Conservation (phyloP, 257 asterid species). For the Nicotiana attenuata region DNA sequence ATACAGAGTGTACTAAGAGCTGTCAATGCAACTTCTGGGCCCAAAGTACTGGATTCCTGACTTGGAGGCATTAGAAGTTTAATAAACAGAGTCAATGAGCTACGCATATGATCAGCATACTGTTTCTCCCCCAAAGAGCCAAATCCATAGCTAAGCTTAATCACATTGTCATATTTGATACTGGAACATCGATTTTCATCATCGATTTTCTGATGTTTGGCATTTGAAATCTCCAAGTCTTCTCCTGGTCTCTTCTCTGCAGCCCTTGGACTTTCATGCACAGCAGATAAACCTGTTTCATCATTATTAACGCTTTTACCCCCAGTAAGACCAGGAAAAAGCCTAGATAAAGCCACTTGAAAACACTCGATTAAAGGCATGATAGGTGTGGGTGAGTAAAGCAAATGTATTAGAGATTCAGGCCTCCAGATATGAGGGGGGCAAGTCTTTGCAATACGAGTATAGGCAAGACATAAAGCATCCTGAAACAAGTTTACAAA, state of each 20-base stretch:
- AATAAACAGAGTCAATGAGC: constrained; percentile 50
- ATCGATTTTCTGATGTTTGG: constrained; percentile 61
- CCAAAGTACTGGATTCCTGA: constrained; percentile 35
- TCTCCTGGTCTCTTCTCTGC: constrained; percentile 58
- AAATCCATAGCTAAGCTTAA: constrained; percentile 23
- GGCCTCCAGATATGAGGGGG: constrained; percentile 86
- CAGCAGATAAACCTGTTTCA: constrained; percentile 21
- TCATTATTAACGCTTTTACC: constrained; percentile 27
- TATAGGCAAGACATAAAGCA: constrained; percentile 72
- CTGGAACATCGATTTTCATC: constrained; percentile 22
- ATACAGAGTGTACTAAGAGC: constrained; percentile 75
- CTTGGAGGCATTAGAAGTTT: constrained; percentile 67
- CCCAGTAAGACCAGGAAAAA: constrained; percentile 50
- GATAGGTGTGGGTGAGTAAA: constrained; percentile 50
- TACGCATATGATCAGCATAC: constrained; percentile 51
- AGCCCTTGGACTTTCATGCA: constrained; percentile 30
- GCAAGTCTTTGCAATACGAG: constrained; percentile 65
- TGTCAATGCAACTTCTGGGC: constrained; percentile 50
- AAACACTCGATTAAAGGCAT: constrained; percentile 63
- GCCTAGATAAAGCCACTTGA: constrained; percentile 60
- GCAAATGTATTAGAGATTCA: constrained; percentile 62
- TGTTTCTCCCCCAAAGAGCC: constrained; percentile 41
- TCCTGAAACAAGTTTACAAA: constrained; percentile 38
- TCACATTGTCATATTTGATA: constrained; percentile 25
- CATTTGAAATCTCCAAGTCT: constrained; percentile 31